Evolutionary conservation across 495 filamentous ascomycete genomes (phyloP).

Genomic region (Aspergillus sparsus): DNA sequence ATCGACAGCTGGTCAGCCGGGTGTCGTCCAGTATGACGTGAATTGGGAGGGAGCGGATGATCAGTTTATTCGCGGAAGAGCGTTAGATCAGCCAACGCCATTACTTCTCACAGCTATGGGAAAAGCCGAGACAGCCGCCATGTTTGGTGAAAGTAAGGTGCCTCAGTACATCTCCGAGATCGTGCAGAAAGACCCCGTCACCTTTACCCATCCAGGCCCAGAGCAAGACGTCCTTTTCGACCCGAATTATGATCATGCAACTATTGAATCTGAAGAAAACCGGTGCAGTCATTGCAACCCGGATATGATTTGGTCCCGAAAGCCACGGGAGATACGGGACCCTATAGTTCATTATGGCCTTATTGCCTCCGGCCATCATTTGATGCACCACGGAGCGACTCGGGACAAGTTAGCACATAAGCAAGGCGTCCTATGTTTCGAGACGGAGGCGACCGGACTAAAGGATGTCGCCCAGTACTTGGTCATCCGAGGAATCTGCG

Average conservation of each 20-base stretch:
- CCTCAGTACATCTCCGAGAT: not conserved
- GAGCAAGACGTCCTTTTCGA: not conserved
- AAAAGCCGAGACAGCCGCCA: not conserved
- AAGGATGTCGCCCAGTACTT: constrained; percentile 4
- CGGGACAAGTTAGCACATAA: not conserved
- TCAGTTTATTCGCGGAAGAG: not conserved
- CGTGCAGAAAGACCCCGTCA: not conserved
- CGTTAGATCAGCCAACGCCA: not conserved
- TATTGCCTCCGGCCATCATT: constrained; percentile 5
- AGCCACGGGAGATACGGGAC: not conserved
- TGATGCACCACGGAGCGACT: not conserved
- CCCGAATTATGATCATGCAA: not conserved
- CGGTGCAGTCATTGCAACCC: not conserved
- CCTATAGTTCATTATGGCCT: constrained; percentile 2
- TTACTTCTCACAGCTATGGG: not conserved
- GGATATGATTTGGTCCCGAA: not conserved
- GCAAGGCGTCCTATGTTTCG: not conserved
- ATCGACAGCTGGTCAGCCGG: not conserved
- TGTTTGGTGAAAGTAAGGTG: not conserved
- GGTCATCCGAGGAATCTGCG: constrained; percentile 28
- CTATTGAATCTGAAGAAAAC: not conserved
- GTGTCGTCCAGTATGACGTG: constrained; percentile 11
- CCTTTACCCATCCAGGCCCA: not conserved
- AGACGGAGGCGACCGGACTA: constrained; percentile 9
- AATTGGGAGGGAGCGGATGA: not conserved